Evolutionary conservation across 768 basidiomycete genomes (phyloP), one percentile per base, ranked within the genome.

Genomic region (Tricholoma sp.): DNA sequence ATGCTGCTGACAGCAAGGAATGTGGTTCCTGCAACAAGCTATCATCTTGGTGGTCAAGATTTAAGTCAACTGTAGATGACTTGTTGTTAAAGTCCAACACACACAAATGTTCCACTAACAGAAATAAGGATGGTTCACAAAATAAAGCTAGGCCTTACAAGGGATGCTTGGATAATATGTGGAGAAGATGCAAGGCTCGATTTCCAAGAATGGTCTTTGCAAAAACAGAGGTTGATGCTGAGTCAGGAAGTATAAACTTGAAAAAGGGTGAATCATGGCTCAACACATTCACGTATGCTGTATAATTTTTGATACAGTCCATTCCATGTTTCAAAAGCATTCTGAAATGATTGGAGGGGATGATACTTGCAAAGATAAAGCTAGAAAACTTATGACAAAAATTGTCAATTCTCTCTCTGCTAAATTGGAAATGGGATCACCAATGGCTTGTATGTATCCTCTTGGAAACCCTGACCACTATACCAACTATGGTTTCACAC

Each of bases 321-420:
- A 31, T 15, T 57, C 60, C 32, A 47, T 64, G 12, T 65, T 63
- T 49, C 48, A 59, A 41, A 53, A 18, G 17, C 57, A 63, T 32
- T 18, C 36, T 6, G 55, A 59, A 12, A 37, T 59, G 2, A 17
- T 59, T 24, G 50, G 54, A 20, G 48, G 58, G 9, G 28, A 31
- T 32, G 56, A 57, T 10, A 12, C 57, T 7, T 15, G 31, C 32
- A 13, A 20, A 50, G 56, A 37, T 50, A 54, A 57, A 32, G 59
- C n/a, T n/a, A n/a, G n/a, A n/a, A n/a, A n/a, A n/a, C n/a, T n/a
- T 24, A 52, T 39, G 51, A 32, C 68, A 12, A 51, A 57, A 63
- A 71, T 48, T 8, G 65, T 70, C 0, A 74, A 74, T 51, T 39
- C 52, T 9, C 37, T 74, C 9, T 64, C 60, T 12, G 48, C 67